Conservation (phyloP, 306 rosid genomes). For the Acacia crassicarpa region DNA sequence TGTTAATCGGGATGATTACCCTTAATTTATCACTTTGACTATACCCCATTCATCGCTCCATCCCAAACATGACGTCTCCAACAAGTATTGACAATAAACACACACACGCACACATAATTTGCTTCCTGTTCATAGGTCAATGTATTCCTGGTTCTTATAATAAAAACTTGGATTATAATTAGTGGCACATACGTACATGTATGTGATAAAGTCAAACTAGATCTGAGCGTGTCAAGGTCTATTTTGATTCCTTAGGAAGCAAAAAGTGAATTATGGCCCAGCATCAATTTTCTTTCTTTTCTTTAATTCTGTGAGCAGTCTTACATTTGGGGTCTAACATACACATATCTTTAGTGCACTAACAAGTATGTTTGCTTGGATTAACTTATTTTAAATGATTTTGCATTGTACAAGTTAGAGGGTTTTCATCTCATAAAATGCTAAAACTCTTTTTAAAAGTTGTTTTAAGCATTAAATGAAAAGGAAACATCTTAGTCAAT, state of each 20-base stretch:
- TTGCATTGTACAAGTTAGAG: too few relatives aligned
- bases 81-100: background rate
- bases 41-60: background rate
- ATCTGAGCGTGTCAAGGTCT: background rate
- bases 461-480: background rate
- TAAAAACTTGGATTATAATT: background rate
- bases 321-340: background rate
- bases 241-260: slow-evolving; percentile 10
- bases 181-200: background rate
- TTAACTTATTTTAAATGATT: background rate
- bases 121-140: background rate
- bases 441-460: too few relatives aligned
- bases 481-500: background rate
- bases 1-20: background rate
- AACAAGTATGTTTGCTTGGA: background rate
- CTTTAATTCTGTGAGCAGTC: background rate
- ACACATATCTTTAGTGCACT: background rate
- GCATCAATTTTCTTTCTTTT: background rate
- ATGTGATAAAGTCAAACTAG: background rate
- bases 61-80: slow-evolving; percentile 8
- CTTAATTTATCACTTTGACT: slow-evolving; percentile 18
- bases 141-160: background rate
- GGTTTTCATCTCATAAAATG: too few relatives aligned
- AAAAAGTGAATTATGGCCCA: slow-evolving; percentile 13
- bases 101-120: background rate